Evolutionary conservation across 2,329 filamentous ascomycete genomes (phyloP).

Genomic region (Aspergillus eucalypticola): DNA sequence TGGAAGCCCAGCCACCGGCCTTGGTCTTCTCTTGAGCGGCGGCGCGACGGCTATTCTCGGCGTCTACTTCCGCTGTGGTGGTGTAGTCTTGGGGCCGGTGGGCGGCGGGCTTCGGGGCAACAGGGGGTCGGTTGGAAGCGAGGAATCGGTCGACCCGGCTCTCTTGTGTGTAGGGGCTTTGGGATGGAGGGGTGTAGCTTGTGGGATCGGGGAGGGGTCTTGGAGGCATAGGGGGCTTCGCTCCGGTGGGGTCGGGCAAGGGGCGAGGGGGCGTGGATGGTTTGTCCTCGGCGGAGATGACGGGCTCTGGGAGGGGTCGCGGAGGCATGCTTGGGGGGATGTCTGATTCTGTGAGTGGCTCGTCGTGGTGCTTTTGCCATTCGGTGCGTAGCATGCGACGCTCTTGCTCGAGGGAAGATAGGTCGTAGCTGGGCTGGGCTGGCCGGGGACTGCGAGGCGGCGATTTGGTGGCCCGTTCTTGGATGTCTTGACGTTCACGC

Average conservation of each 20-base stretch:
- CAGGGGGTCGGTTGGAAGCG: conserved; percentile 55
- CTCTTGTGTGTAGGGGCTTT: conserved; percentile 21
- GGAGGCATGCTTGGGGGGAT: conserved; percentile 11
- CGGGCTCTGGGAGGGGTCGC: conserved; percentile 12
- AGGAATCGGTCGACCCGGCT: conserved; percentile 59
- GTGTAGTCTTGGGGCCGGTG: conserved; percentile 50
- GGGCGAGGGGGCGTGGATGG: conserved; percentile 29
- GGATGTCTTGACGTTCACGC: conserved; percentile 57
- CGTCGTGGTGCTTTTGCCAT: conserved; percentile 50
- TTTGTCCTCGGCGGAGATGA: neutral
- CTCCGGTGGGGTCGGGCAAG: conserved; percentile 29
- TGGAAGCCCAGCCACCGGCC: conserved; percentile 62
- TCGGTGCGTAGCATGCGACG: conserved; percentile 60
- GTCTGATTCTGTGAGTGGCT: conserved; percentile 14
- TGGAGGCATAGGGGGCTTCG: conserved; percentile 27
- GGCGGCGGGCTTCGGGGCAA: conserved; percentile 36
- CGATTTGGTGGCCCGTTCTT: conserved; percentile 26
- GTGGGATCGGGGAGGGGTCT: conserved; percentile 52
- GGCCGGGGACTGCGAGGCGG: conserved; percentile 34
- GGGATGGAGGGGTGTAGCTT: conserved; percentile 34
- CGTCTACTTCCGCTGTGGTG: conserved; percentile 57
- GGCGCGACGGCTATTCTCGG: conserved; percentile 56
- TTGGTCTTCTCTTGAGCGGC: conserved; percentile 60
- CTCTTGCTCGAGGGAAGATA: conserved; percentile 62
- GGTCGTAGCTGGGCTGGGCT: conserved; percentile 51